phyloP scores from a whole-genome alignment of 2,329 filamentous ascomycete genomes.

The Paramyrothecium roridum region DNA sequence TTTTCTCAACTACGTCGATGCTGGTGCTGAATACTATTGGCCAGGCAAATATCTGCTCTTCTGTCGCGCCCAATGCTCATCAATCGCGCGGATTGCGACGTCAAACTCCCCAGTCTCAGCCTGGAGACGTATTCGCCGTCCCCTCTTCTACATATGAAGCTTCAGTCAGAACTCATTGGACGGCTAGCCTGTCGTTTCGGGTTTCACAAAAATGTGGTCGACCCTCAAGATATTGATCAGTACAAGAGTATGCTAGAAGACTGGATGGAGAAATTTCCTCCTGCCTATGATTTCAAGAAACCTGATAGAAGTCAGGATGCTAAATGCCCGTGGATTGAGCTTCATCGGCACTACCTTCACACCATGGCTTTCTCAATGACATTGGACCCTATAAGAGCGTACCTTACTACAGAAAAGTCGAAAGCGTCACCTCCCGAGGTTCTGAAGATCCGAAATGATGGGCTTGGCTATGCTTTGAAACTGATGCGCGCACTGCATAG shows the following conservation, averaged over 20 bases:
- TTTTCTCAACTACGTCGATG: background rate
- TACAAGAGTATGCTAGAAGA: constrained; percentile 31
- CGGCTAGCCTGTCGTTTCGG: constrained; percentile 27
- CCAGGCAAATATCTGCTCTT: constrained; percentile 31
- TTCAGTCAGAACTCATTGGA: constrained; percentile 30
- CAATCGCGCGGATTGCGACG: constrained; percentile 27
- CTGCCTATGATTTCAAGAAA: constrained; percentile 31
- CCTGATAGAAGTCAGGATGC: constrained; percentile 39
- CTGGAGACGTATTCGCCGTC: constrained; percentile 27
- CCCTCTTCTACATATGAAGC: constrained; percentile 30
- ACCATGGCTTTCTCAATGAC: constrained; percentile 41
- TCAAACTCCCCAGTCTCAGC: constrained; percentile 25
- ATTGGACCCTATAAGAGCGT: constrained; percentile 41
- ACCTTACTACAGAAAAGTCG: constrained; percentile 34
- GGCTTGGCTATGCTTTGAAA: constrained; percentile 40
- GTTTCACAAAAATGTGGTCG: constrained; percentile 20
- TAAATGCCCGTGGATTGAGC: constrained; percentile 35
- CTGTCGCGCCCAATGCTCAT: constrained; percentile 30
- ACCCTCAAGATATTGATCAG: constrained; percentile 23
- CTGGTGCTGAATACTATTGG: constrained; percentile 1
- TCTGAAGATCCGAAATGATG: constrained; percentile 33
- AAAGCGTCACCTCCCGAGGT: constrained; percentile 24
- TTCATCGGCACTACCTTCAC: constrained; percentile 44
- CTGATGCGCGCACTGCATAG: constrained; percentile 35
- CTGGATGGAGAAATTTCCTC: constrained; percentile 41